These are phyloP conservation scores for Pharus latifolius DNA, from an alignment of 176 grass and related monocot species.

Conservation along the genomic window DNA sequence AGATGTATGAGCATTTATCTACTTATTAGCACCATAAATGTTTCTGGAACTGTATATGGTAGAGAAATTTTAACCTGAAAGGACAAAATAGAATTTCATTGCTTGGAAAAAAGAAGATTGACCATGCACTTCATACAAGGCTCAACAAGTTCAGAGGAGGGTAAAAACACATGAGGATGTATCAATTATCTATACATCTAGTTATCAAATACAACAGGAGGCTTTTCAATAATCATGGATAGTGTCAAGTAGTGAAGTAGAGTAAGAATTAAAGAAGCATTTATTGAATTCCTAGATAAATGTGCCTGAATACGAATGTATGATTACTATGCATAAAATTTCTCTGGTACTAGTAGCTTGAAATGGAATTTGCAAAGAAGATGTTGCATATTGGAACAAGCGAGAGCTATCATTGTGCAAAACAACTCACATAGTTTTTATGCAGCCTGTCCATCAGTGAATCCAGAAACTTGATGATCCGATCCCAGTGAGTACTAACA, in stretches of 20 bases:
- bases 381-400: neutral
- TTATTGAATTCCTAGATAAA: neutral
- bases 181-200: neutral
- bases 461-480: constrained; percentile 83
- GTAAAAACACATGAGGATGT: neutral
- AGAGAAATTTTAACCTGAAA: too few relatives aligned
- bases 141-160: neutral
- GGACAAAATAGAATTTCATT: too few relatives aligned
- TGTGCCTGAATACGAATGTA: constrained; percentile 9
- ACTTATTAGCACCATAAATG: too few relatives aligned
- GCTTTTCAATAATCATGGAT: too few relatives aligned
- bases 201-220: neutral
- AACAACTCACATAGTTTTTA: constrained; percentile 65
- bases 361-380: neutral
- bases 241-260: neutral
- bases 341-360: neutral
- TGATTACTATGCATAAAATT: neutral
- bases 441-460: constrained; percentile 58
- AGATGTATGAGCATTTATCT: too few relatives aligned
- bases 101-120: too few relatives aligned
- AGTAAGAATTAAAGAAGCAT: neutral
- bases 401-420: neutral
- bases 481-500: constrained; percentile 67
- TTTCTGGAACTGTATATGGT: too few relatives aligned
- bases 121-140: neutral